phyloP scores from a whole-genome alignment of 306 rosid species.

The Glycine soja region DNA sequence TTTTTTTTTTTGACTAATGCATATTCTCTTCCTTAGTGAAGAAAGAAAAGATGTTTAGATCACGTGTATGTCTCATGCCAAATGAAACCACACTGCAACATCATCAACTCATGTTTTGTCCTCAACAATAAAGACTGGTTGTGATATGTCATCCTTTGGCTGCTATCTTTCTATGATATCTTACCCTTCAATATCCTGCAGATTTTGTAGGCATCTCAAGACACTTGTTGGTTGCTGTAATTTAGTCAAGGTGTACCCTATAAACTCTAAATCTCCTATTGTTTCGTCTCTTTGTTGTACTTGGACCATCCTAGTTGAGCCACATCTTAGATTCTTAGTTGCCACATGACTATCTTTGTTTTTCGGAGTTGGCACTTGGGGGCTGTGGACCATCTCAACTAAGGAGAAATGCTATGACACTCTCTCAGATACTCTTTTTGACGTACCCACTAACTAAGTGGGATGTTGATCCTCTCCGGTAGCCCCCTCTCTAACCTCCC shows the following conservation, averaged over 20 bases:
- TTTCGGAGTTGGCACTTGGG: not conserved
- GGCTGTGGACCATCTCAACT: not conserved
- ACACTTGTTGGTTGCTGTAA: constrained; percentile 43
- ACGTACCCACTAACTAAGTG: too few relatives aligned
- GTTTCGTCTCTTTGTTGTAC: constrained; percentile 15
- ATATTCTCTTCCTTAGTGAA: constrained; percentile 35
- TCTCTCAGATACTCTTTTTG: too few relatives aligned
- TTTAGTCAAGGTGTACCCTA: constrained; percentile 40
- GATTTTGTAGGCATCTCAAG: constrained; percentile 45
- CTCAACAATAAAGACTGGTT: constrained; percentile 54
- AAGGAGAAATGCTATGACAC: too few relatives aligned
- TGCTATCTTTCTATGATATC: constrained; percentile 45
- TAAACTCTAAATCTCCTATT: constrained; percentile 41
- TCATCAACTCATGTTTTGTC: constrained; percentile 70
- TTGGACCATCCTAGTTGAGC: not conserved
- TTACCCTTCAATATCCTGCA: constrained; percentile 47
- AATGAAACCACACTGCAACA: constrained; percentile 64
- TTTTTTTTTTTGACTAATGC: not conserved
- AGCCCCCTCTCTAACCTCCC: too few relatives aligned
- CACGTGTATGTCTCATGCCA: constrained; percentile 67
- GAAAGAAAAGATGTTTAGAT: constrained; percentile 42
- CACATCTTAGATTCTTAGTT: not conserved
- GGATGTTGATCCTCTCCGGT: too few relatives aligned
- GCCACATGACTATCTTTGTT: not conserved
- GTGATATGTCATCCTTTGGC: constrained; percentile 51